Conservation (phyloP, 148 eudicot species). For the Camellia japonica region DNA sequence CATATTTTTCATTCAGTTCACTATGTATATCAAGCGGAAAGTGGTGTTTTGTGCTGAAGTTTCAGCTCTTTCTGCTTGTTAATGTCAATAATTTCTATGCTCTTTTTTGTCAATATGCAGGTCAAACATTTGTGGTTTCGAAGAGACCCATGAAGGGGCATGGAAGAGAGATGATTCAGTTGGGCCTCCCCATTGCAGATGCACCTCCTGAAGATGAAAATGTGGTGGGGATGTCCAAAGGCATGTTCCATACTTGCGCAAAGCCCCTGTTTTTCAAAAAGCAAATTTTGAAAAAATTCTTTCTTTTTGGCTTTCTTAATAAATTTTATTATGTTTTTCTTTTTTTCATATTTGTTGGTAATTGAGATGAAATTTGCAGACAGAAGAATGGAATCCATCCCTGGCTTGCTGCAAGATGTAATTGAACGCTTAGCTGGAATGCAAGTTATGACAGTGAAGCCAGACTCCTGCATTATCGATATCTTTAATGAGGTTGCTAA, state of each 20-base stretch:
- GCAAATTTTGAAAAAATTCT: not conserved
- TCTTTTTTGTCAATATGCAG: constrained; percentile 32
- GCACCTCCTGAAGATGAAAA: constrained; percentile 39
- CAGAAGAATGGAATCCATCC: constrained; percentile 52
- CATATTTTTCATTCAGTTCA: not conserved
- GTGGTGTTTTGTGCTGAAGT: constrained; percentile 24
- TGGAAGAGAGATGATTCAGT: constrained; percentile 65
- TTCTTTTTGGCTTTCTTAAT: not conserved
- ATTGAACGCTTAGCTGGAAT: constrained; percentile 42
- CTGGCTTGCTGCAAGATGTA: constrained; percentile 42
- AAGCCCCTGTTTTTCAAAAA: not conserved
- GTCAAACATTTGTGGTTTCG: constrained; percentile 41
- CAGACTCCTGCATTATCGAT: constrained; percentile 59
- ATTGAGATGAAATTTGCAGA: constrained; percentile 35
- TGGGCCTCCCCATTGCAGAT: constrained; percentile 53
- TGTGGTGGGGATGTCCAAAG: constrained; percentile 31
- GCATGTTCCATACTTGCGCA: constrained; percentile 18
- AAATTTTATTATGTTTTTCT: not conserved
- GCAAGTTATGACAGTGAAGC: constrained; percentile 42
- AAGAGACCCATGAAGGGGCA: constrained; percentile 64
- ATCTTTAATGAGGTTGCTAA: constrained; percentile 57
- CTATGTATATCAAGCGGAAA: not conserved
- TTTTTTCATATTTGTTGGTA: constrained; percentile 17
- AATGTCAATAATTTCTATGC: not conserved
- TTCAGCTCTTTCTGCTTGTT: constrained; percentile 20